Conservation (phyloP, 176 grass and related monocot species). For the Aechmea fasciata region DNA sequence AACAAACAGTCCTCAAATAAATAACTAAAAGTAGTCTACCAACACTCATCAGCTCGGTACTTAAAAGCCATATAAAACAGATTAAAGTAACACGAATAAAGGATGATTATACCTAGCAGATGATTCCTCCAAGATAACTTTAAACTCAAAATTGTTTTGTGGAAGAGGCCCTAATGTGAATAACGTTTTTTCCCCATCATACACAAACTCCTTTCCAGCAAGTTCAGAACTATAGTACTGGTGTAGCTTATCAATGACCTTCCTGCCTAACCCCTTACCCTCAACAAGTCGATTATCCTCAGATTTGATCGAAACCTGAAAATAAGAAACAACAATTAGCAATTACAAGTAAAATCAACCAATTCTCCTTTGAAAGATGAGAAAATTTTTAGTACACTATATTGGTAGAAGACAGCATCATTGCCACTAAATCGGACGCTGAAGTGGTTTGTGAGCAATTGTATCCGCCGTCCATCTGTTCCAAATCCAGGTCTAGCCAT, state of each 20-base stretch:
- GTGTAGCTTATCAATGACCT: constrained; percentile 62
- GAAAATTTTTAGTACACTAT: constrained; percentile 38
- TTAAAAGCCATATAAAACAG: constrained; percentile 4
- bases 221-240: constrained; percentile 76
- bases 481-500: constrained; percentile 40
- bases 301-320: constrained; percentile 62
- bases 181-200: constrained; percentile 82
- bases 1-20: background rate
- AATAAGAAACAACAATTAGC: constrained; percentile 11
- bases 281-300: constrained; percentile 55
- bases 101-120: constrained; percentile 44
- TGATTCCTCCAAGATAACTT: constrained; percentile 68
- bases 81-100: background rate
- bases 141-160: constrained; percentile 78
- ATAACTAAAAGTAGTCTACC: background rate
- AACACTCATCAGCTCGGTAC: no score
- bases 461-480: constrained; percentile 37
- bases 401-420: constrained; percentile 62
- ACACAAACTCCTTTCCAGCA: constrained; percentile 73
- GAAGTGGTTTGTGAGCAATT: constrained; percentile 56
- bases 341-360: constrained; percentile 2
- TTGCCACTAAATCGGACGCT: constrained; percentile 35
- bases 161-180: constrained; percentile 77
- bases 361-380: background rate
- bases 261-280: constrained; percentile 54